Evolutionary conservation across 306 rosid species (phyloP), one percentile per base, ranked within the genome.

Genomic region (Prunus campanulata): DNA sequence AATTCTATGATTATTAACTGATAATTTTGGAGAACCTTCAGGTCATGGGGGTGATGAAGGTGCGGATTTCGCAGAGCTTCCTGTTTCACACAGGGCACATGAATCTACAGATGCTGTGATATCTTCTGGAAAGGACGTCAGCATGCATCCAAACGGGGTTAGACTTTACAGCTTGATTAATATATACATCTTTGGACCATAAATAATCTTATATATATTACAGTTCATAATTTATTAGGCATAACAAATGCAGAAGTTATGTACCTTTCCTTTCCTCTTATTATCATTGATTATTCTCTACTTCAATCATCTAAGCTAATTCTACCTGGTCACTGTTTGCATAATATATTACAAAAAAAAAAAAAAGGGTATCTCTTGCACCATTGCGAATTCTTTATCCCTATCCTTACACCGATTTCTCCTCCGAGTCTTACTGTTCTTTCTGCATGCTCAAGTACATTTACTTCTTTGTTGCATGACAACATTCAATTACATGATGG

Each of bases 71-170:
- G 68, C 44, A 78, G 85, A 79, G 78, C 83, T 75, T 75, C 73
- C 77, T n/a, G 81, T 80, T 77, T 80, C 84, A 3, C 52, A 66
- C 50, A 71, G 24, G 27, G 80, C 77, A 10, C 59, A 51, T 63
- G 83, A 80, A 63, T 52, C 84, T 54, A 66, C 57, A 55, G 75
- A 84, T 49, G 74, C 80, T 25, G 78, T 68, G 67, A 52, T 68
- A 74, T 77, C 81, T 44, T 55, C 86, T 27, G 79, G 20, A 50
- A 78, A 74, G 69, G 76, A 78, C 24, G 8, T 24, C 39, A 49
- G 27, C 4, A 14, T 56, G 62, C 79, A 83, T 65, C 78, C 91
- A 69, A 71, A 75, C 50, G 88, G 84, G 91, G 93, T 91, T 11
- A 73, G 44, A 39, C 44, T 39, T 39, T 39, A 39, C 56, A 11